These are phyloP conservation scores for Ascochyta clinopodiicola DNA, from an alignment of 2,329 filamentous ascomycete genomes.

Conservation along the genomic window DNA sequence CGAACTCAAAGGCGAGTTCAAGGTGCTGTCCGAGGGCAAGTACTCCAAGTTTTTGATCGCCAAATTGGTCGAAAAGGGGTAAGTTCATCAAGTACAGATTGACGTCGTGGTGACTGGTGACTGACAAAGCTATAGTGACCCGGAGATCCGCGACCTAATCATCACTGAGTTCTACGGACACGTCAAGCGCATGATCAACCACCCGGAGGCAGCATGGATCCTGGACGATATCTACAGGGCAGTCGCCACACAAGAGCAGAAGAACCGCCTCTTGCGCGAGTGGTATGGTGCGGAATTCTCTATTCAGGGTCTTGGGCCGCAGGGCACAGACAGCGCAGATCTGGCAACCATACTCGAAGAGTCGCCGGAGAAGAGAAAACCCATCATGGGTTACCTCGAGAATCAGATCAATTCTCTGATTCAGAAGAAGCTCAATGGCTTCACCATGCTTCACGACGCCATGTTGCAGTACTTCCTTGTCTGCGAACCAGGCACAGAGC, in stretches of 20 bases:
- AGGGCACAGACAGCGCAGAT: slow-evolving; percentile 65
- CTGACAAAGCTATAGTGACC: slow-evolving; percentile 62
- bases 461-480: slow-evolving; percentile 97
- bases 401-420: slow-evolving; percentile 90
- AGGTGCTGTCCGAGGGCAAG: slow-evolving; percentile 85
- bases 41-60: slow-evolving; percentile 98
- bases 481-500: slow-evolving; percentile 75
- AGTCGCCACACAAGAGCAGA: slow-evolving; percentile 84
- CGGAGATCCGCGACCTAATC: slow-evolving; percentile 84
- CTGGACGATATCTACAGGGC: slow-evolving; percentile 95
- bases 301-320: slow-evolving; percentile 67
- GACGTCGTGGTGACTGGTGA: slow-evolving; percentile 12
- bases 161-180: slow-evolving; percentile 95
- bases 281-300: slow-evolving; percentile 97
- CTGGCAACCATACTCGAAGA: slow-evolving; percentile 76
- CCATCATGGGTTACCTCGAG: slow-evolving; percentile 84
- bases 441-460: slow-evolving; percentile 97
- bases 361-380: slow-evolving; percentile 82
- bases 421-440: slow-evolving; percentile 95
- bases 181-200: slow-evolving; percentile 91
- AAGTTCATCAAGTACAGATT: slow-evolving; percentile 15
- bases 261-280: slow-evolving; percentile 82
- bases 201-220: slow-evolving; percentile 96
- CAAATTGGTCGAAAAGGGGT: slow-evolving; percentile 87
- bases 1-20: slow-evolving; percentile 85